Base-by-base conservation (phyloP, 345 rosid genomes). In the Durio zibethinus region DNA sequence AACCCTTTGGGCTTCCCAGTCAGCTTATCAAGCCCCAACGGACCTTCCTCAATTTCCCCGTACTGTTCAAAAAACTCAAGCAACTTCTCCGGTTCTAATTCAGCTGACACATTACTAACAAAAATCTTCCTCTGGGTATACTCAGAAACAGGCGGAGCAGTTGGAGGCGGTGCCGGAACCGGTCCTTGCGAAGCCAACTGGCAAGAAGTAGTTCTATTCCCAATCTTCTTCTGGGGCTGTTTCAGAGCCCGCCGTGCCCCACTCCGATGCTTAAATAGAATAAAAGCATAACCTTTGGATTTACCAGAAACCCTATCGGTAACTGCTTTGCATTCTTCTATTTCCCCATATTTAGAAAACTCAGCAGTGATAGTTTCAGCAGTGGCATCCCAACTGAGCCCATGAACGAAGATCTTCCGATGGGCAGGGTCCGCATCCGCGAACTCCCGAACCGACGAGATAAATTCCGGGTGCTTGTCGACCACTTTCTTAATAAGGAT, bases 1-100 rank as follows among this genome's bases (percentile, higher is more conserved):
- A 89, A 92, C 5, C 97, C 97, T 81, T 87, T 92, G 1, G 95
- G 91, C 82, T 79, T 93, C 36, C 97, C 95, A 36, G 94, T 87
- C 33, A 77, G 80, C 84, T 90, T 90, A 78, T 93, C 98, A 73
- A 93, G 87, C 61, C 97, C 97, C 36, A 92, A 67, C 0, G 97
- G 95, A 62, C 97, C 98, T 43, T 89, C 90, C 80, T 93, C 97
- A 48, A 92, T 78, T 83, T 93, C 95, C 25, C 98, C 95, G 42
- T 77, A 93, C 73, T 80, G 87, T 10, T 83, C 84, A 83, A 93
- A 92, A 83, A 73, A 90, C 71, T 81, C 86, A 0, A 83, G 40
- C 78, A 93, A 23, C 79, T 87, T 90, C 65, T 86, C 85, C 0
- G 92, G 88, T 59, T 90, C 92, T 15, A 87, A 61, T 25, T 88